phyloP scores from a whole-genome alignment of 306 rosid species.

The Rosa lucieae region DNA sequence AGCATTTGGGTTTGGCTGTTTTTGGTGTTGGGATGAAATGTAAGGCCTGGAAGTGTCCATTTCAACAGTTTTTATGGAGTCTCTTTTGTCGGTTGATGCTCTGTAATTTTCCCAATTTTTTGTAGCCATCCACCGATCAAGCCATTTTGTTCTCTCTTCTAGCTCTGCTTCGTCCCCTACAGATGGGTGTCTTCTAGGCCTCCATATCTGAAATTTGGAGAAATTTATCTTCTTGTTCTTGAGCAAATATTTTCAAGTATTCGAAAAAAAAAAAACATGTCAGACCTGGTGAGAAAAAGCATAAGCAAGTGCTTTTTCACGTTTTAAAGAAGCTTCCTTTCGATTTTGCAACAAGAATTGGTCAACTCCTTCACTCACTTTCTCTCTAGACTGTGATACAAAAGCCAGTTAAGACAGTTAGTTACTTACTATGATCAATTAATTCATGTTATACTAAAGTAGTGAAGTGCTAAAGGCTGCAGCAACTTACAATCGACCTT shows the following conservation, averaged over 20 bases:
- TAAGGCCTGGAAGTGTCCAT: slow-evolving; percentile 24
- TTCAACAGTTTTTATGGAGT: slow-evolving; percentile 31
- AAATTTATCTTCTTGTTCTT: neutral
- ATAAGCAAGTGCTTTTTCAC: slow-evolving; percentile 42
- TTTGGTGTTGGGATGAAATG: slow-evolving; percentile 7
- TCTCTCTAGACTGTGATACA: slow-evolving; percentile 26
- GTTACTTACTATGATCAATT: neutral
- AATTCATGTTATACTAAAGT: neutral
- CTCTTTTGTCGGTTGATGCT: slow-evolving; percentile 21
- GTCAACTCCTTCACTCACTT: slow-evolving; percentile 15
- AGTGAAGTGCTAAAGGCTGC: slow-evolving; percentile 5
- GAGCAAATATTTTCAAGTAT: neutral
- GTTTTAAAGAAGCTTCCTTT: slow-evolving; percentile 35
- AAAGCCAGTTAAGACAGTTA: neutral
- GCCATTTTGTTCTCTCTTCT: slow-evolving; percentile 42
- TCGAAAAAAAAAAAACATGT: neutral
- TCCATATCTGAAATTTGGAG: slow-evolving; percentile 25
- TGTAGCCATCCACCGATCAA: slow-evolving; percentile 39
- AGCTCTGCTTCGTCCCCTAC: slow-evolving; percentile 24
- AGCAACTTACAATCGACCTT: slow-evolving; percentile 22
- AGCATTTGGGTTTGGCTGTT: slow-evolving; percentile 9
- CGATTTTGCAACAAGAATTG: slow-evolving; percentile 14
- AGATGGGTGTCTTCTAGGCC: slow-evolving; percentile 23
- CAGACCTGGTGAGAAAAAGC: slow-evolving; percentile 40
- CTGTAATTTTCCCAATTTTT: slow-evolving; percentile 27